Evolutionary conservation across 1,284 basidiomycete genomes (phyloP), one percentile per base, ranked within the genome.

Genomic region (Naganishia liquefaciens): DNA sequence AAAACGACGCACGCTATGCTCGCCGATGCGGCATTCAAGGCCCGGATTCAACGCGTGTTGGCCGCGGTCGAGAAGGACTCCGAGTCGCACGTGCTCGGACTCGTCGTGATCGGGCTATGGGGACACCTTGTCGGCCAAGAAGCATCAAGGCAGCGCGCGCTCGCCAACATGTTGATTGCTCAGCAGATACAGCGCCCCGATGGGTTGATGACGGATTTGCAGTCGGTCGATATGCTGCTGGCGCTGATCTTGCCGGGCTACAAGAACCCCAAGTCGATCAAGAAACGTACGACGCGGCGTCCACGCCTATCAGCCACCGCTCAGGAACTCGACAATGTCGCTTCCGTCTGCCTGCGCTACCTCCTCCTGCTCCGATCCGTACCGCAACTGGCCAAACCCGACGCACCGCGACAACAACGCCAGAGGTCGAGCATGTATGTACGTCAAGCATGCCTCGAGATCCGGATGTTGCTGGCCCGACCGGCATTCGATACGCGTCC

Each of bases 21-120:
- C 66, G 57, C 64, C 19, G 54, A 51, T n/a, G 47, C 75, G 10
- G 67, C 72, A 17, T 77, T 75, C 60, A 74, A 75, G 55, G 71
- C 69, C 42, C 76, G 78, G 69, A 77, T 78, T 46, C 68, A 72
- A 44, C 69, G 66, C 5, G 69, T 73, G 11, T 67, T 79, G 5
- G 67, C 68, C 33, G 72, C 71, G 23, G 69, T 76, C 2, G 72
- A 75, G 3, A 69, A 70, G 27, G 74, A 75, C 49, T 74, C 74
- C 17, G 67, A 74, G 0, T 70, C 74, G 5, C 76, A 76, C 52
- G 74, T 75, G 7, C 72, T 79, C 5, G 75, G 74, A n/a, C 69
- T 79, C 19, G 77, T 79, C 15, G 69, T 78, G 11, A 75, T 78
- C 33, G 78, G 76, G 37, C 70, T 79, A 11, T 78, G 78, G 77